A percentile compares a stretch with the other conserved stretches of the same genome.
Evolutionary conservation across 106 monocot genomes (phyloP).

Genomic region (Apostasia ramifera): DNA sequence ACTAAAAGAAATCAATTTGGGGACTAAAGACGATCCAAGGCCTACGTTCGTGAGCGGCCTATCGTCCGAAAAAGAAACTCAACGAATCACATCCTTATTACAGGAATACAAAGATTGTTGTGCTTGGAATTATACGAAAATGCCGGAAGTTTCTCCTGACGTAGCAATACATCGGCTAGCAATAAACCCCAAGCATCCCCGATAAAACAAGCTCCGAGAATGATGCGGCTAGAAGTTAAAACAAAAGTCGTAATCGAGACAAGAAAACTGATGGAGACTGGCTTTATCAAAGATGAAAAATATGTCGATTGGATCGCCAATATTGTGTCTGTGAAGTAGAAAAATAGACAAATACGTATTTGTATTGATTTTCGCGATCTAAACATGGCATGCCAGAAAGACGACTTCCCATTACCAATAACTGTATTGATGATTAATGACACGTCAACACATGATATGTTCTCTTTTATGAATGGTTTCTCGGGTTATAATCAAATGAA

Average conservation of each 20-base stretch:
- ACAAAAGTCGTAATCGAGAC: not conserved
- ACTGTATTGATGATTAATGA: too few species aligned
- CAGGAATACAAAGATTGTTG: not conserved
- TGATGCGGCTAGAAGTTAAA: not conserved
- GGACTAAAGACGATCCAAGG: too few species aligned
- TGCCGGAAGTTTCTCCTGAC: not conserved
- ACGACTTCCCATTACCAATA: too few species aligned
- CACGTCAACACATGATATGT: not conserved
- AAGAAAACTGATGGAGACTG: not conserved
- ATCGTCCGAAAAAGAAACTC: too few species aligned
- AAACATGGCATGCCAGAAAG: not conserved
- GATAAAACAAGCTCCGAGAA: not conserved
- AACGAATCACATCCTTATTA: not conserved
- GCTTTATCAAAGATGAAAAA: not conserved
- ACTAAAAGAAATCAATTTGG: too few species aligned
- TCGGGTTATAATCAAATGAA: not conserved
- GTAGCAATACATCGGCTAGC: not conserved
- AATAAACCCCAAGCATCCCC: not conserved
- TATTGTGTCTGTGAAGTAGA: too few species aligned
- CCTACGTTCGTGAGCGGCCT: too few species aligned
- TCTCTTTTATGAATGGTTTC: constrained; percentile 1
- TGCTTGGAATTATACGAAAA: not conserved
- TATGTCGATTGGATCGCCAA: too few species aligned
- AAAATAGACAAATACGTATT: too few species aligned
- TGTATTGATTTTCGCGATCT: not conserved